Percentiles rank a stretch among this genome's conserved stretches.
Conservation (phyloP, 1,284 basidiomycete genomes). For the Phylloporus sp. region DNA sequence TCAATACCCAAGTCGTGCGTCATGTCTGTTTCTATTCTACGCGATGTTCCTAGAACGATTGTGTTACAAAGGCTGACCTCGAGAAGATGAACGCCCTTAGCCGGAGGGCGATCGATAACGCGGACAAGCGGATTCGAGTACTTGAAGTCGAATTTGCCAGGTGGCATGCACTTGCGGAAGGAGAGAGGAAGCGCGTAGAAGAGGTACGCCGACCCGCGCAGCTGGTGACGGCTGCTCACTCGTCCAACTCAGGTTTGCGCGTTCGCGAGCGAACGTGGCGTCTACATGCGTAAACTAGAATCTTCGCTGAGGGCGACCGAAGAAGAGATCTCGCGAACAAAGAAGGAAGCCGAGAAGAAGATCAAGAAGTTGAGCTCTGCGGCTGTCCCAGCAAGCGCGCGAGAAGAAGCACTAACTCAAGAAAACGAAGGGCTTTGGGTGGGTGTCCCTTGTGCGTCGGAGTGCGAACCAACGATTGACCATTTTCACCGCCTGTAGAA, state of each 20-base stretch:
- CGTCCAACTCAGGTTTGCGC: constrained; percentile 22
- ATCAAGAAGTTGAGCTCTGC: constrained; percentile 44
- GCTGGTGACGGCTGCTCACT: constrained; percentile 20
- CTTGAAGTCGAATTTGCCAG: constrained; percentile 37
- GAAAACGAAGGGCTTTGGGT: constrained; percentile 73
- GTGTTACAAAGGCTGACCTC: constrained; percentile 47
- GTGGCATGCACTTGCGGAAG: constrained; percentile 40
- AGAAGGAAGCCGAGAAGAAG: constrained; percentile 60
- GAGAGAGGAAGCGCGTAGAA: constrained; percentile 41
- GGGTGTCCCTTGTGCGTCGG: constrained; percentile 25
- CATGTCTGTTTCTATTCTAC: not conserved
- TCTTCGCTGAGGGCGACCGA: constrained; percentile 23
- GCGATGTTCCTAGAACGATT: not conserved
- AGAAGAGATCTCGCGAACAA: constrained; percentile 36
- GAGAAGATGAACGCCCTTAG: constrained; percentile 51
- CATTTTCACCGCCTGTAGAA: constrained; percentile 52
- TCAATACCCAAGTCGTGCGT: constrained; percentile 61
- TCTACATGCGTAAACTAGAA: constrained; percentile 33
- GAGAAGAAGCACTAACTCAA: constrained; percentile 47
- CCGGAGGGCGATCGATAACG: constrained; percentile 45
- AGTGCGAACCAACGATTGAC: not conserved
- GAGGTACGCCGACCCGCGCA: constrained; percentile 34
- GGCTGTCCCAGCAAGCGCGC: constrained; percentile 35
- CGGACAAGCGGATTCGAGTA: constrained; percentile 43
- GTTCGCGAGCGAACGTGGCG: constrained; percentile 31